Percentiles rank a stretch among this genome's conserved stretches.
Conservation (phyloP, 1,139 yeast genomes). For the Kodamaea derodonti region DNA sequence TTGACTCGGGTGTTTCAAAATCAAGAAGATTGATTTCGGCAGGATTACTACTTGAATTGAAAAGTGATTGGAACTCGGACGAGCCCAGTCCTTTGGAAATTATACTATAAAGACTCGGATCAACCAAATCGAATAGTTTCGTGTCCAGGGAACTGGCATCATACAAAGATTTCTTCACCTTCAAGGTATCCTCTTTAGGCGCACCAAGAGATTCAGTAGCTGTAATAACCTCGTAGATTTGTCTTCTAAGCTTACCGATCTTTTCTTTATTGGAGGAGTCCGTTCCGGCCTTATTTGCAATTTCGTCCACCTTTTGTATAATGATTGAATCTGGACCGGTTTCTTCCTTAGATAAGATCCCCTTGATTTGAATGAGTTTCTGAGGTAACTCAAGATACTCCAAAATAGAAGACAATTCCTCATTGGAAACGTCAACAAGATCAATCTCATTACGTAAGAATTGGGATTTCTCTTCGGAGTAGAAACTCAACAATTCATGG, state of each 20-base stretch:
- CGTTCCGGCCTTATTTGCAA: conserved; percentile 18
- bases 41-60: conserved; percentile 14
- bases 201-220: conserved; percentile 30
- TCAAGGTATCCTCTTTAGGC: conserved; percentile 49
- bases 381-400: conserved; percentile 78
- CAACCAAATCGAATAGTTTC: conserved; percentile 41
- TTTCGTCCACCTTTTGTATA: conserved; percentile 23
- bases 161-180: conserved; percentile 59
- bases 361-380: conserved; percentile 55
- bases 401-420: conserved; percentile 71
- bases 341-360: conserved; percentile 17
- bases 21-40: conserved; percentile 54
- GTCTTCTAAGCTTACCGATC: conserved; percentile 30
- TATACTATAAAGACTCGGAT: conserved; percentile 22
- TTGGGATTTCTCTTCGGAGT: conserved; percentile 86
- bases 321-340: conserved; percentile 16
- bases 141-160: conserved; percentile 69
- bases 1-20: conserved; percentile 37
- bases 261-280: conserved; percentile 23
- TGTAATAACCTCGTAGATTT: conserved; percentile 37
- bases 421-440: conserved; percentile 70
- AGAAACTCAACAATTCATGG: conserved; percentile 80
- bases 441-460: conserved; percentile 73
- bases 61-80: conserved; percentile 28
- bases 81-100: conserved; percentile 35